Base-by-base conservation (phyloP, 257 asterid species). In the Ocimum tenuiflorum region DNA sequence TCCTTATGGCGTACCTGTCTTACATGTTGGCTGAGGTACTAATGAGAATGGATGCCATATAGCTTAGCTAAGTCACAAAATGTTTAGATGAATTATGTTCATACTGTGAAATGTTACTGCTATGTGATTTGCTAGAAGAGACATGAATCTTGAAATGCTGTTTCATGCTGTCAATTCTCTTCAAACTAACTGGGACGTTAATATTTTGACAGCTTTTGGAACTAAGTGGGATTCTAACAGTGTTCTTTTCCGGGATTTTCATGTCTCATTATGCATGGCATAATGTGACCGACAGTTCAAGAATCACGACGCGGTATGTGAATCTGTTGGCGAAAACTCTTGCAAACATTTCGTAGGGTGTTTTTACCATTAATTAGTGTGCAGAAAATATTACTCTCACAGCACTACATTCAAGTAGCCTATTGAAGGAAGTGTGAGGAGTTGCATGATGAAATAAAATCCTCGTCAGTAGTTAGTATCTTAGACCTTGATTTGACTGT, bases 231-330 rank as follows among this genome's bases (percentile, higher is more conserved):
- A 91, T 91, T 74, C 72, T 91, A 75, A 91, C 98, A 0, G 98
- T 91, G 70, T 91, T 89, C 86, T 91, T 91, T 68, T 69, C 79
- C 49, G 96, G 98, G 73, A 81, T 91, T 60, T 76, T 87, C 71
- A 91, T 91, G 98, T 87, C 95, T 8, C 98, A 91, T 76, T 91
- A 91, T 63, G 96, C 96, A 36, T 91, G 96, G 98, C 91, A 91
- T 76, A 91, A 89, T 59, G 91, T 90, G 71, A 83, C 91, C 0
- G 96, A 91, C 43, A 77, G 84, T 78, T 91, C 98, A 67, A 89
- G 86, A 73, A 79, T 82, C 78, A 91, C 96, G 4, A 87, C 96
- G 51, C 74, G 75, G 96, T 83, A 78, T 48, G 82, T 65, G 42
- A 23, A 54, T 27, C 11, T 31, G 63, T 27, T 61, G 51, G 63